Percentiles rank a stretch among this genome's conserved stretches.
These are phyloP conservation scores for Potentilla sterilis DNA, from an alignment of 306 rosid species.

Conservation along the genomic window DNA sequence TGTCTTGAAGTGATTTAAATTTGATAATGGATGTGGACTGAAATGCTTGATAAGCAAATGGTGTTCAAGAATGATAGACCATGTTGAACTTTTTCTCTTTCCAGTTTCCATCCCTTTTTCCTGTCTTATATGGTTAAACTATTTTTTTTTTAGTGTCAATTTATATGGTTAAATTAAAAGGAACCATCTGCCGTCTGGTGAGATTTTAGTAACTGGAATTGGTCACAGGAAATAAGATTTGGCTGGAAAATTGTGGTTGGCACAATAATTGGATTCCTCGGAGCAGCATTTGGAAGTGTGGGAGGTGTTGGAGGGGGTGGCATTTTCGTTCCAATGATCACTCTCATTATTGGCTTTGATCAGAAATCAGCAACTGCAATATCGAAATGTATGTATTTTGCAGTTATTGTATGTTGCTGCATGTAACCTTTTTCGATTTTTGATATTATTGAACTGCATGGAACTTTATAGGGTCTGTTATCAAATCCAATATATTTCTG, in stretches of 20 bases:
- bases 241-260: constrained; percentile 63
- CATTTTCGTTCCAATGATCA: constrained; percentile 77
- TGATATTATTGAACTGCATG: background rate
- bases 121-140: no score
- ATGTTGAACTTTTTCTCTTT: background rate
- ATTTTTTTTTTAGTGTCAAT: no score
- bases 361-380: constrained; percentile 62
- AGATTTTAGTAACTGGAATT: background rate
- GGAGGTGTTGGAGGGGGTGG: constrained; percentile 92
- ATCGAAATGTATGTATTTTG: constrained; percentile 50
- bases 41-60: background rate
- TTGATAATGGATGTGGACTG: background rate
- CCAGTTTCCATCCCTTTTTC: no score
- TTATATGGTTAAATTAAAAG: no score
- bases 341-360: constrained; percentile 64
- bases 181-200: background rate
- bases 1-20: background rate
- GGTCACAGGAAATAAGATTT: constrained; percentile 57
- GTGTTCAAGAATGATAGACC: background rate
- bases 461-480: background rate
- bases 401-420: background rate
- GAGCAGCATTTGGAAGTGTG: constrained; percentile 79
- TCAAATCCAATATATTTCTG: background rate
- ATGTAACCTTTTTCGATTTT: background rate
- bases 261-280: constrained; percentile 52